Conservation (phyloP, 768 basidiomycete species). For the Mycena amicta region DNA sequence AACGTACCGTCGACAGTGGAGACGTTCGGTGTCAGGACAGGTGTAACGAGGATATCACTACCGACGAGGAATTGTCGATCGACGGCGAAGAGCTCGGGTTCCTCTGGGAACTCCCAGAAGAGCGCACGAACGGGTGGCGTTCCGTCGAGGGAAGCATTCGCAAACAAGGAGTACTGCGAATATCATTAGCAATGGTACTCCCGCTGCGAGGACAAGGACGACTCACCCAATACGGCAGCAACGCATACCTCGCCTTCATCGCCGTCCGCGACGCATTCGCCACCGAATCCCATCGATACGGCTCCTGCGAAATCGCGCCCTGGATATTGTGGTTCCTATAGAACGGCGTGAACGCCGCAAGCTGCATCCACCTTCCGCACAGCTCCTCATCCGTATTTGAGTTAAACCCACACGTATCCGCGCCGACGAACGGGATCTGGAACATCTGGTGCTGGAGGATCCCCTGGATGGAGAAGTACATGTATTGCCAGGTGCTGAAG, state of each 20-base stretch:
- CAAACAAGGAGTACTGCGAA: slow-evolving; percentile 69
- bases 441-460: slow-evolving; percentile 83
- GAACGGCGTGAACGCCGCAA: slow-evolving; percentile 83
- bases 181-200: slow-evolving; percentile 1
- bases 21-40: slow-evolving; percentile 70
- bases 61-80: slow-evolving; percentile 78
- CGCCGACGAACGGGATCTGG: slow-evolving; percentile 83
- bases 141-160: slow-evolving; percentile 62
- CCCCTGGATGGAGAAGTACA: slow-evolving; percentile 72
- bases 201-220: slow-evolving; percentile 1
- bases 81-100: slow-evolving; percentile 61
- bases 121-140: slow-evolving; percentile 75
- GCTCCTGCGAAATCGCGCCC: slow-evolving; percentile 75
- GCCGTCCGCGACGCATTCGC: slow-evolving; percentile 72
- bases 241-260: slow-evolving; percentile 67
- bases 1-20: slow-evolving; percentile 64
- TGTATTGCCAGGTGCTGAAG: slow-evolving; percentile 72
- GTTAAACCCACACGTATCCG: slow-evolving; percentile 73
- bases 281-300: slow-evolving; percentile 81
- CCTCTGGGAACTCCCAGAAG: slow-evolving; percentile 78
- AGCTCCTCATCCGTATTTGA: slow-evolving; percentile 80
- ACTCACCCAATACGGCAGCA: slow-evolving; percentile 80
- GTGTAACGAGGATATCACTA: slow-evolving; percentile 70
- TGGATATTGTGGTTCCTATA: slow-evolving; percentile 76
- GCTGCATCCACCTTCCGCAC: slow-evolving; percentile 84